Base-by-base conservation (phyloP, 2,329 filamentous ascomycete species). In the Emmonsia crescens region DNA sequence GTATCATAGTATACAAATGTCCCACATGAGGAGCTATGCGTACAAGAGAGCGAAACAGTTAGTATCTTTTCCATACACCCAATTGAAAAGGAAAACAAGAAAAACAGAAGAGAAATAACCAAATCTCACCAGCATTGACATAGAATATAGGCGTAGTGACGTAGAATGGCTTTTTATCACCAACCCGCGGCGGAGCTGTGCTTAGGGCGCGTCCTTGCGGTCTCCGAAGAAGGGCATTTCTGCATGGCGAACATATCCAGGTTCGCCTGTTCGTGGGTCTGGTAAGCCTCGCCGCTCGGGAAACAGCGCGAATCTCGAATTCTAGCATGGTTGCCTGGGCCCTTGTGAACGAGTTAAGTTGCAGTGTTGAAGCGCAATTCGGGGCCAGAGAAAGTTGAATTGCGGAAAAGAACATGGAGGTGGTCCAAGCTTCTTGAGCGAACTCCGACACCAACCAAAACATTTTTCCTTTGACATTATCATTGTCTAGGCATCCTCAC, bases 61-160 rank as follows among this genome's bases (percentile, higher is more conserved):
- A 54, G 51, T 19, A 62, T 24, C n/a, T 6, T 58, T 1, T 57
- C 9, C 57, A 57, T 58, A 44, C 51, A 49, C 24, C 46, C 36
- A 44, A 36, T 36, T 19, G 36, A 9, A 52, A 57, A 27, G 16
- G 19, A 64, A 60, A 62, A 38, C 21, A 64, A 58, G 61, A 5
- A 49, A 42, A 33, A 36, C 54, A 21, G 33, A 61, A 59, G 36
- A 6, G 21, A 19, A 27, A 40, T 40, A 5, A n/a, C 33, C 9
- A 57, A 27, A 60, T 66, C 79, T 68, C 78, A 92, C 90, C 86
- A 61, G 92, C 90, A 83, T 99, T 99, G 78, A 99, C 94, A 76
- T 99, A 99, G 79, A 97, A 99, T 62, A 99, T 99, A 2, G 94
- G 94, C 9, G 91, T 95, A 5, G 94, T 97, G 70, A 96, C 82